Evolutionary conservation across 169 alveolate species (phyloP).

Genomic region (Eimeria acervulina): DNA sequence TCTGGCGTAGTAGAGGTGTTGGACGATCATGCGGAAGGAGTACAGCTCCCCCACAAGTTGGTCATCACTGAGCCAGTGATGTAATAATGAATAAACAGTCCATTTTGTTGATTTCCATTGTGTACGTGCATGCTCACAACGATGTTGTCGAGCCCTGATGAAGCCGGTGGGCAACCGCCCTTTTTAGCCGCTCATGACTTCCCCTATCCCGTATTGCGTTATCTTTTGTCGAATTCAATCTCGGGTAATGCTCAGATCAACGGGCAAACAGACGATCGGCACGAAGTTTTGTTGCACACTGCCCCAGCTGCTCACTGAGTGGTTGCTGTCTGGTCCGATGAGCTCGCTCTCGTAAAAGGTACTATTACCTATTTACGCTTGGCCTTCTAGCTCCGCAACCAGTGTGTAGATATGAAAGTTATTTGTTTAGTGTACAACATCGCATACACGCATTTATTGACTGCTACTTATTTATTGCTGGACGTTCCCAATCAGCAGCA

Average conservation of each 20-base stretch:
- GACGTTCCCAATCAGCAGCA: not conserved
- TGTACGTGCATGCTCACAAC: not conserved
- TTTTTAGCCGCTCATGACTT: slow-evolving; percentile 50
- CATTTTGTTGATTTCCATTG: not conserved
- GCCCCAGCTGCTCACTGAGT: not conserved
- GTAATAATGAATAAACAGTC: not conserved
- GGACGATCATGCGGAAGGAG: slow-evolving; percentile 58
- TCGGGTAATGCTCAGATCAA: not conserved
- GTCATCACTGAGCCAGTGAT: slow-evolving; percentile 32
- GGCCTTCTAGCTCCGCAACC: not conserved
- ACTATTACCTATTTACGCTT: not conserved
- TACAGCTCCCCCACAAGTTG: not conserved
- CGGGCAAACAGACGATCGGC: not conserved
- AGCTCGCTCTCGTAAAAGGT: slow-evolving; percentile 32
- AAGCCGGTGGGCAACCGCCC: slow-evolving; percentile 24
- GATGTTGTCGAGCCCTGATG: not conserved
- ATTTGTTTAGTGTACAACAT: not conserved
- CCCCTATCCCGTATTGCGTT: not conserved
- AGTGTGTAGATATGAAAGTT: not conserved
- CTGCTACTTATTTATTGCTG: not conserved
- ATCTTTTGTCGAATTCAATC: not conserved
- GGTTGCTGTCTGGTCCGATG: slow-evolving; percentile 52
- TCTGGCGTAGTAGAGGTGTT: slow-evolving; percentile 34
- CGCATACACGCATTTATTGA: not conserved
- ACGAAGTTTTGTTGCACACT: not conserved